Percentiles rank a stretch among this genome's conserved stretches.
Conservation (phyloP, 768 basidiomycete species). For the Suillus subluteus region DNA sequence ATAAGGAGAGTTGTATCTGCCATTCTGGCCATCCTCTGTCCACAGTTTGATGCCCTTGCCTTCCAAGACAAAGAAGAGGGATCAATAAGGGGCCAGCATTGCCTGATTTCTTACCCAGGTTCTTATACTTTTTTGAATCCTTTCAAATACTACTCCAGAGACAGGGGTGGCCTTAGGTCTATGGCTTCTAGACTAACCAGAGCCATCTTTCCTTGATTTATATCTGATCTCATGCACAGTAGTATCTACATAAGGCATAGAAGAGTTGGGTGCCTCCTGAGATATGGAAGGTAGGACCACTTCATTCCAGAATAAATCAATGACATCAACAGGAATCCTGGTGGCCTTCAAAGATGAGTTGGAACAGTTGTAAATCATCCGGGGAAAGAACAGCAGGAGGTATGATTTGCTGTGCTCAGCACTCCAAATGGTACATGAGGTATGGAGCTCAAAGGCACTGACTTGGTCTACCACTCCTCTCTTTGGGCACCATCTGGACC, state of each 20-base stretch:
- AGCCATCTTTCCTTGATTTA: not conserved
- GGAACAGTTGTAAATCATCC: slow-evolving; percentile 14
- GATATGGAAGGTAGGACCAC: slow-evolving; percentile 12
- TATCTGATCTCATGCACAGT: slow-evolving; percentile 11
- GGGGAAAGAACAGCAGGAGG: slow-evolving; percentile 12
- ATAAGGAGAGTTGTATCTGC: no score
- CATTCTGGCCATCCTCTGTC: no score
- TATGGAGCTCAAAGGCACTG: slow-evolving; percentile 12
- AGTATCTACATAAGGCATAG: not conserved
- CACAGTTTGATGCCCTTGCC: no score
- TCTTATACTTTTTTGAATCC: not conserved
- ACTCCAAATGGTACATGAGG: slow-evolving; percentile 14
- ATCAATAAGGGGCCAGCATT: not conserved
- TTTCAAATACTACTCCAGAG: not conserved
- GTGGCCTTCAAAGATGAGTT: not conserved
- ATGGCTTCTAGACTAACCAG: not conserved
- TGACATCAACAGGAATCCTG: slow-evolving; percentile 8
- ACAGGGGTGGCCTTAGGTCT: not conserved
- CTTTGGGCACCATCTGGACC: not conserved
- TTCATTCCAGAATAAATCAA: slow-evolving; percentile 16
- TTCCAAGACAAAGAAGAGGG: not conserved
- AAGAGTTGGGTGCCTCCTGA: not conserved
- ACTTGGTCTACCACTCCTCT: slow-evolving; percentile 13
- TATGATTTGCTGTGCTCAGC: not conserved
- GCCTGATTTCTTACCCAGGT: not conserved